Conservation (phyloP, 495 filamentous ascomycete species). For the Lineolata rhizophorae region DNA sequence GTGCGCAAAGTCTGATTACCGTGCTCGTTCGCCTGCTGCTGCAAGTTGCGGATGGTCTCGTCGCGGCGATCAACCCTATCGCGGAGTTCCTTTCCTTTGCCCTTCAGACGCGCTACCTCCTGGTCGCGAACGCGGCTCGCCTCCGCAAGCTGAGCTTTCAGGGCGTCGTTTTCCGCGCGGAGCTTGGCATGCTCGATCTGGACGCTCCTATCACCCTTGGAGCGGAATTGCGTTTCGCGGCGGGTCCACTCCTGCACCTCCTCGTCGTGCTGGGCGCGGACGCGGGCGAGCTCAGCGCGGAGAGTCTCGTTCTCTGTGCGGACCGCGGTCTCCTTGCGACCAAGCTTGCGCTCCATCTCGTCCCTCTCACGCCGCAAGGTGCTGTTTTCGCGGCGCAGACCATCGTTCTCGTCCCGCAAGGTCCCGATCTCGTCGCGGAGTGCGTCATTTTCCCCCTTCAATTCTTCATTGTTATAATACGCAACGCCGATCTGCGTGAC, state of each 20-base stretch:
- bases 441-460: conserved; percentile 25
- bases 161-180: conserved; percentile 18
- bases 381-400: conserved; percentile 13
- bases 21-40: conserved; percentile 11
- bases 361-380: conserved; percentile 4
- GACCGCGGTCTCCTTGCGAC: neutral
- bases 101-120: conserved; percentile 1
- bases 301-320: conserved; percentile 2
- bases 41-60: conserved; percentile 11
- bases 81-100: conserved; percentile 6
- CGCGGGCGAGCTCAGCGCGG: conserved; percentile 1
- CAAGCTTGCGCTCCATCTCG: neutral
- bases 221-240: neutral
- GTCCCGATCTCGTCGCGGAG: conserved; percentile 10
- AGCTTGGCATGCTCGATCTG: conserved; percentile 5
- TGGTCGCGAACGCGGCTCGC: neutral
- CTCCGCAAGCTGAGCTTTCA: conserved; percentile 19
- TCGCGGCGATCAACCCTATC: conserved; percentile 6
- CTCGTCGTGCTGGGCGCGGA: neutral
- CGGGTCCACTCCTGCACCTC: neutral
- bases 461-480: conserved; percentile 37
- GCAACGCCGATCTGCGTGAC: conserved; percentile 40
- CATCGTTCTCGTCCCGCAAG: conserved; percentile 11
- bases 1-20: conserved; percentile 6
- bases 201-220: conserved; percentile 3